Percentiles rank a stretch among this genome's conserved stretches.
phyloP scores from a whole-genome alignment of 768 basidiomycete species.

The Suillus placidus region DNA sequence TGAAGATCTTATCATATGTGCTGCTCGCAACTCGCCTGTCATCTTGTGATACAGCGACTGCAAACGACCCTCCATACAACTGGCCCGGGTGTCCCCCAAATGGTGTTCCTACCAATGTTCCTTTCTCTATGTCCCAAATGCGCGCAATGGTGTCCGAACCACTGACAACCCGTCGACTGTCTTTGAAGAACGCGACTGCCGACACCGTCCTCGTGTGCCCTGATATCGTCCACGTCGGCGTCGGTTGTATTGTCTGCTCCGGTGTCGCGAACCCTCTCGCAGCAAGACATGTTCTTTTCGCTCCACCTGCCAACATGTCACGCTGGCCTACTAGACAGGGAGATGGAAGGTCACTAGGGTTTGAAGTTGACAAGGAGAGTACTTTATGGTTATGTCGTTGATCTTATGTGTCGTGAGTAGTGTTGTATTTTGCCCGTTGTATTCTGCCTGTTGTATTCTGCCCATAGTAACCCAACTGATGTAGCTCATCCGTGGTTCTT shows the following conservation, averaged over 20 bases:
- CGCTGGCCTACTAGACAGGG: background rate
- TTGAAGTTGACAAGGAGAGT: background rate
- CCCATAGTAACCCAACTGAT: no score
- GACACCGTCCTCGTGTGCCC: background rate
- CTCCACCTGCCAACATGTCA: background rate
- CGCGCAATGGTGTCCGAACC: conserved; percentile 29
- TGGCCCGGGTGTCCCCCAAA: conserved; percentile 30
- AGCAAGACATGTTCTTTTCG: background rate
- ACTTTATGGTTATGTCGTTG: background rate
- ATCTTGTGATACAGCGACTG: conserved; percentile 31
- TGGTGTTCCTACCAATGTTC: conserved; percentile 16
- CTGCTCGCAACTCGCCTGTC: conserved; percentile 28
- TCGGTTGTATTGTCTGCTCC: background rate
- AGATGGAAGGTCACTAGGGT: background rate
- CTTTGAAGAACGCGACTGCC: conserved; percentile 32
- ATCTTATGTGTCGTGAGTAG: background rate
- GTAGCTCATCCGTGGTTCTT: background rate
- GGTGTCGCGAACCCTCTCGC: background rate
- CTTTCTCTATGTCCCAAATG: conserved; percentile 30
- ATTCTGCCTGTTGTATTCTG: background rate
- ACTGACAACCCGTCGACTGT: conserved; percentile 26
- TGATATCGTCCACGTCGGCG: background rate
- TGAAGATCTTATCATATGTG: conserved; percentile 23
- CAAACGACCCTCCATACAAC: conserved; percentile 19
- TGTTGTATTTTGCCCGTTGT: background rate